Percentiles rank a stretch among this genome's conserved stretches.
phyloP scores from a whole-genome alignment of 2,329 filamentous ascomycete species.

The Stachybotrys chlorohalonatus region DNA sequence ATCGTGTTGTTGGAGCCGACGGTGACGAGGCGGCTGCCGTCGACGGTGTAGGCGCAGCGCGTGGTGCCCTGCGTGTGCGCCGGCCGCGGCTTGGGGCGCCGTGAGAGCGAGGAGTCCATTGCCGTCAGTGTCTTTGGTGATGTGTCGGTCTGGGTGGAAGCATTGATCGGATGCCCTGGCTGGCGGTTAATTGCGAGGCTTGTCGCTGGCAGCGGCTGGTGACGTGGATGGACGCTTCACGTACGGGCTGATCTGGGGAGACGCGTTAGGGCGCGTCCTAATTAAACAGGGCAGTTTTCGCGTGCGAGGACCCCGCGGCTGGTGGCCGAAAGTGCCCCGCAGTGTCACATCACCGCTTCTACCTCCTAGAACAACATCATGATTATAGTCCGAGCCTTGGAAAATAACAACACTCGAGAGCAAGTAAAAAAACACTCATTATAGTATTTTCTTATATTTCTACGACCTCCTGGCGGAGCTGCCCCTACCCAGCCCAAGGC shows the following conservation, averaged over 20 bases:
- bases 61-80: conserved; percentile 79
- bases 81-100: conserved; percentile 53
- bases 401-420: too few species aligned
- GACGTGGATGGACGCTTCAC: too few species aligned
- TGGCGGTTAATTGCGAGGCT: neutral
- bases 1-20: conserved; percentile 91
- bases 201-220: too few species aligned
- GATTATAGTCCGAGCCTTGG: too few species aligned
- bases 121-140: neutral
- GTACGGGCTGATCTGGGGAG: conserved; percentile 7
- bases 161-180: conserved; percentile 2
- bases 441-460: neutral
- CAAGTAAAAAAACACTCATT: neutral
- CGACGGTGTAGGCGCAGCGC: conserved; percentile 79
- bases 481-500: too few species aligned
- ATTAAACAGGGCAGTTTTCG: conserved; percentile 18
- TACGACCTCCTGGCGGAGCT: too few species aligned
- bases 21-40: conserved; percentile 79
- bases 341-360: neutral
- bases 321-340: neutral
- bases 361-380: too few species aligned
- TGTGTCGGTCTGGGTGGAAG: too few species aligned
- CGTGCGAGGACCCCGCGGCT: conserved; percentile 18
- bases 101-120: conserved; percentile 23
- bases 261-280: conserved; percentile 33